Percentiles rank a stretch among this genome's conserved stretches.
Conservation (phyloP, 768 basidiomycete species). For the Calvatia gigantea region DNA sequence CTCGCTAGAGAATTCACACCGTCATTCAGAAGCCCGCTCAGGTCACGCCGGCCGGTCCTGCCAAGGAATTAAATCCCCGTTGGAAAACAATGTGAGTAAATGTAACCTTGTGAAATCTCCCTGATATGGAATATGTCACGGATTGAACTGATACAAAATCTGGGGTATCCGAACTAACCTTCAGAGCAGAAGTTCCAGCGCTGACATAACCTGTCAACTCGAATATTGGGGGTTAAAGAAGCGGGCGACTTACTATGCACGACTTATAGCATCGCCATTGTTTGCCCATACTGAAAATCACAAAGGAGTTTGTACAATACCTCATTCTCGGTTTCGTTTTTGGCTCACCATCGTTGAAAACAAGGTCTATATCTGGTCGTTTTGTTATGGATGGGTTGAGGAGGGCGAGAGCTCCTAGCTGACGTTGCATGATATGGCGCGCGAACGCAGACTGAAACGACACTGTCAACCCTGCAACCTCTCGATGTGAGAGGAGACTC, state of each 20-base stretch:
- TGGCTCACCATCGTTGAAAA: constrained; percentile 72
- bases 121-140: constrained; percentile 29
- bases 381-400: constrained; percentile 48
- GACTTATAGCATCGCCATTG: constrained; percentile 93
- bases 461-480: not conserved
- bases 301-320: not conserved
- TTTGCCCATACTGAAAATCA: constrained; percentile 86
- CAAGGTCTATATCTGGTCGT: constrained; percentile 60
- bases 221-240: not conserved
- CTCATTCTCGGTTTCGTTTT: not conserved
- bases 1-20: constrained; percentile 93
- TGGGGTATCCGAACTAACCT: constrained; percentile 45
- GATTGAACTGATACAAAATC: constrained; percentile 7
- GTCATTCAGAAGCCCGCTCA: constrained; percentile 89
- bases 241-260: constrained; percentile 63
- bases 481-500: not conserved
- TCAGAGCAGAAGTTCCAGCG: constrained; percentile 94
- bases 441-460: constrained; percentile 80
- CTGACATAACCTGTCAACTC: constrained; percentile 33
- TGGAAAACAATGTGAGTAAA: not conserved
- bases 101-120: constrained; percentile 82
- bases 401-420: constrained; percentile 72
- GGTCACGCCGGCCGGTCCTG: constrained; percentile 94
- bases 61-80: constrained; percentile 1
- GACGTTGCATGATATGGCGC: constrained; percentile 71